phyloP scores from a whole-genome alignment of 2,329 filamentous ascomycete species.

The Arthrobotrys conoides region DNA sequence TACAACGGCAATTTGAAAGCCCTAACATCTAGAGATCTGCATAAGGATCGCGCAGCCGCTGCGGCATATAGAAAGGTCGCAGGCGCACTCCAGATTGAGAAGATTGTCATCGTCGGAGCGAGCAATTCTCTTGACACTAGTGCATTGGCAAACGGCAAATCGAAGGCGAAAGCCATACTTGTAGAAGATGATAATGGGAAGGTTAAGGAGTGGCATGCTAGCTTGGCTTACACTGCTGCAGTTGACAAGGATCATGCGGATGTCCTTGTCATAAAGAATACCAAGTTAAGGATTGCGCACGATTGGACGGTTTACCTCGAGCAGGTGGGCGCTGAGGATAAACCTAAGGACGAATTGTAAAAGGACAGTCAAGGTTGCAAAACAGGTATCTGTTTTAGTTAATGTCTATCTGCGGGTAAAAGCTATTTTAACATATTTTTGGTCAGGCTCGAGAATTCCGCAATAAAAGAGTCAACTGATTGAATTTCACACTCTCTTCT shows the following conservation, averaged over 20 bases:
- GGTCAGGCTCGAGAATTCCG: not conserved
- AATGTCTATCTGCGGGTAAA: constrained; percentile 11
- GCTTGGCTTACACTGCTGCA: constrained; percentile 74
- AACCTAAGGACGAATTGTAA: constrained; percentile 37
- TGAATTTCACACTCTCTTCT: not conserved
- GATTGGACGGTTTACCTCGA: constrained; percentile 74
- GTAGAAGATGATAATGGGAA: constrained; percentile 68
- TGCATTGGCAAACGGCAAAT: constrained; percentile 79
- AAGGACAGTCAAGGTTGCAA: not conserved
- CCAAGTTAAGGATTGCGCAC: constrained; percentile 73
- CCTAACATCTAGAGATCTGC: constrained; percentile 79
- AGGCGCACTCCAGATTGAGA: constrained; percentile 83
- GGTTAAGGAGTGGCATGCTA: constrained; percentile 71
- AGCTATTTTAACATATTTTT: not conserved
- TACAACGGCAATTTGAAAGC: constrained; percentile 73
- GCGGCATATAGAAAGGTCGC: constrained; percentile 82
- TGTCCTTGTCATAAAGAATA: constrained; percentile 73
- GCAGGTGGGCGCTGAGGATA: constrained; percentile 67
- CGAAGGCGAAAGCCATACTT: constrained; percentile 73
- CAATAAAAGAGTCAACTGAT: no score
- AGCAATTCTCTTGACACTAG: constrained; percentile 33
- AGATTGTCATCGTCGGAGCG: constrained; percentile 81
- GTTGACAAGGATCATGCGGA: constrained; percentile 72
- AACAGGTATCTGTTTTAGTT: not conserved
- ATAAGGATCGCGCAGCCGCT: constrained; percentile 67